Percentiles rank a stretch among this genome's conserved stretches.
Evolutionary conservation across 169 alveolate genomes (phyloP).

Genomic region (Cryptosporidium ryanae): DNA sequence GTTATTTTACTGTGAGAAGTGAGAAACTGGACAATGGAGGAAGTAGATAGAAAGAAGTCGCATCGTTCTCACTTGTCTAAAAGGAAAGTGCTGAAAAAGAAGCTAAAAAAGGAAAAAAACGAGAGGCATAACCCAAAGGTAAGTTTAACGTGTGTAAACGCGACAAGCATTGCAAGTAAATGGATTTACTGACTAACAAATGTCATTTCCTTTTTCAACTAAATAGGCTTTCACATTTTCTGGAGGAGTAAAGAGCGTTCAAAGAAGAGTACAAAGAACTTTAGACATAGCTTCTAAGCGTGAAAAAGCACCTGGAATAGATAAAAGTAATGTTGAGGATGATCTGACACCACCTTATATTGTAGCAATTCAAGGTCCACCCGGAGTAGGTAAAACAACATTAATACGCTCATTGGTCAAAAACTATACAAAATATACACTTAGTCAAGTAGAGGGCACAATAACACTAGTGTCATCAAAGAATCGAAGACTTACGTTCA

Average conservation of each 20-base stretch:
- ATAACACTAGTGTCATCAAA: slow-evolving; percentile 95
- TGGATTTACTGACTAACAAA: background rate
- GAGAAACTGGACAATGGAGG: slow-evolving; percentile 37
- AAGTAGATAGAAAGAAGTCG: slow-evolving; percentile 57
- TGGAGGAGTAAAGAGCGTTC: slow-evolving; percentile 92
- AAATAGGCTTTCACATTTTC: slow-evolving; percentile 89
- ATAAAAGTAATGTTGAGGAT: slow-evolving; percentile 78
- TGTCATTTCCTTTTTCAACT: background rate
- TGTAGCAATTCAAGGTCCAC: slow-evolving; percentile 94
- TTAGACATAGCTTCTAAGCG: slow-evolving; percentile 88
- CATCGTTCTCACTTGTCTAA: slow-evolving; percentile 54
- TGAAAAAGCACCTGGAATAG: slow-evolving; percentile 83
- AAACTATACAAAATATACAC: slow-evolving; percentile 92
- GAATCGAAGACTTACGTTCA: slow-evolving; percentile 93
- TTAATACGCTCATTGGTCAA: slow-evolving; percentile 95
- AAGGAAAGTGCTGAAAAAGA: slow-evolving; percentile 53
- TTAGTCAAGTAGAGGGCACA: slow-evolving; percentile 88
- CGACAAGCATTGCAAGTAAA: too few relatives aligned
- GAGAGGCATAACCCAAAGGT: slow-evolving; percentile 87
- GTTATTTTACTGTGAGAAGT: background rate
- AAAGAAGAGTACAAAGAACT: slow-evolving; percentile 88
- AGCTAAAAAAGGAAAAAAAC: slow-evolving; percentile 76
- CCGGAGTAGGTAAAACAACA: slow-evolving; percentile 96
- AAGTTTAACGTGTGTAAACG: background rate
- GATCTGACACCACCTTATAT: slow-evolving; percentile 83